phyloP scores from a whole-genome alignment of 495 filamentous ascomycete species.

The Aspergillus campestris region DNA sequence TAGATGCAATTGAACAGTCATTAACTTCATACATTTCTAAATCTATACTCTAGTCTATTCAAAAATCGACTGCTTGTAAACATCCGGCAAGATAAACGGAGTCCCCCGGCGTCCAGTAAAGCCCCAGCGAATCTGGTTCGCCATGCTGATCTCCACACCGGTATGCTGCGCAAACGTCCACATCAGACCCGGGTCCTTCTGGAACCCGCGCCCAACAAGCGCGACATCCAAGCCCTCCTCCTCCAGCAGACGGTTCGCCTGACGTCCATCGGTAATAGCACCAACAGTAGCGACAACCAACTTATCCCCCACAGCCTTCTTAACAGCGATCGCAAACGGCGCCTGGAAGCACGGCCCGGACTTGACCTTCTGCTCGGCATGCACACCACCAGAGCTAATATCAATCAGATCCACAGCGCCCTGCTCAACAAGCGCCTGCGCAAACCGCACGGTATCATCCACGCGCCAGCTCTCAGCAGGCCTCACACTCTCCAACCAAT shows the following conservation, averaged over 20 bases:
- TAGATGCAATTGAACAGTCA: too few relatives aligned
- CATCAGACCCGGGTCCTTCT: conserved; percentile 51
- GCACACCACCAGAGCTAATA: conserved; percentile 53
- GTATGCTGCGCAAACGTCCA: conserved; percentile 61
- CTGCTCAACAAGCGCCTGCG: conserved; percentile 42
- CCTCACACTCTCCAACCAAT: conserved; percentile 48
- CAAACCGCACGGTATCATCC: conserved; percentile 47
- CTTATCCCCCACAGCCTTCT: conserved; percentile 54
- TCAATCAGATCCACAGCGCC: conserved; percentile 60
- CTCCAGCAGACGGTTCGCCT: conserved; percentile 51
- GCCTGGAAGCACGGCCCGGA: conserved; percentile 56
- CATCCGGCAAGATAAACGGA: conserved; percentile 9
- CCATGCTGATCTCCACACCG: conserved; percentile 45
- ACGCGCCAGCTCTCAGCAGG: conserved; percentile 48
- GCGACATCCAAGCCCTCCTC: conserved; percentile 51
- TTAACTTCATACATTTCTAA: too few relatives aligned
- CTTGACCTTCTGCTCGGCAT: conserved; percentile 50
- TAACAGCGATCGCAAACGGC: conserved; percentile 52
- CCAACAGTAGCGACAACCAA: conserved; percentile 56
- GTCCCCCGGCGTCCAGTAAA: conserved; percentile 14
- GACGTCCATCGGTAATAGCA: conserved; percentile 48
- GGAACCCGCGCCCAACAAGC: conserved; percentile 58
- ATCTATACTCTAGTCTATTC: conserved; percentile 1
- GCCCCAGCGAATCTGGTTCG: conserved; percentile 58
- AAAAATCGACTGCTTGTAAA: conserved; percentile 11